Percentiles rank a stretch among this genome's conserved stretches.
Conservation (phyloP, 1,284 basidiomycete genomes). For the Phellinidium pouzarii region DNA sequence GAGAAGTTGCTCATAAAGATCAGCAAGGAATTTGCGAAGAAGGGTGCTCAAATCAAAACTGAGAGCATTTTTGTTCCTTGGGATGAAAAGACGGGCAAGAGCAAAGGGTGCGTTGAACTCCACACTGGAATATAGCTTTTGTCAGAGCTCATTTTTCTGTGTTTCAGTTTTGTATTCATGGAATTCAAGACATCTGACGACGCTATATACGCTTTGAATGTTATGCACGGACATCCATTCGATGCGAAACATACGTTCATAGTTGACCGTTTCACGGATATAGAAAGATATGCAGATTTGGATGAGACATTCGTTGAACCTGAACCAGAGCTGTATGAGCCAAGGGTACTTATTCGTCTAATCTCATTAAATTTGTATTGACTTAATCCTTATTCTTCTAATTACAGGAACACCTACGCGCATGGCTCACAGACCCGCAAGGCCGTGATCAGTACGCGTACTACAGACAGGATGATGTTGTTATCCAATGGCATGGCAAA, state of each 20-base stretch:
- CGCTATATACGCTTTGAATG: slow-evolving; percentile 73
- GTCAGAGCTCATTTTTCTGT: not conserved
- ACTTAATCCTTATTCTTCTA: not conserved
- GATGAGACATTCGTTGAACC: slow-evolving; percentile 84
- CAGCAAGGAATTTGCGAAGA: slow-evolving; percentile 76
- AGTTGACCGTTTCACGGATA: slow-evolving; percentile 89
- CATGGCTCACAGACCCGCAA: slow-evolving; percentile 89
- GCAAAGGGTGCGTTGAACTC: slow-evolving; percentile 66
- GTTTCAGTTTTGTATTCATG: slow-evolving; percentile 77
- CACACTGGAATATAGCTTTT: not conserved
- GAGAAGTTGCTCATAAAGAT: slow-evolving; percentile 75
- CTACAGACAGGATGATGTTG: slow-evolving; percentile 88
- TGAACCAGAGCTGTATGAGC: slow-evolving; percentile 70
- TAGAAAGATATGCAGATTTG: slow-evolving; percentile 79
- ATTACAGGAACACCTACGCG: slow-evolving; percentile 83
- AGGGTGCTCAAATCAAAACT: slow-evolving; percentile 70
- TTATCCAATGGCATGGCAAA: slow-evolving; percentile 92
- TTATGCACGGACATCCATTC: slow-evolving; percentile 84
- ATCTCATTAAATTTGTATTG: slow-evolving; percentile 3
- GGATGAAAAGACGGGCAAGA: slow-evolving; percentile 72
- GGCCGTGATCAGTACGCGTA: slow-evolving; percentile 96
- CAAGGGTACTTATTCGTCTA: slow-evolving; percentile 53
- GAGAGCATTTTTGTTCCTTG: slow-evolving; percentile 81
- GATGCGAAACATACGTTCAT: slow-evolving; percentile 90
- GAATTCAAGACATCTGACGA: slow-evolving; percentile 81